phyloP scores from a whole-genome alignment of 257 asterid species.

The Parsonsia alboflavescens region DNA sequence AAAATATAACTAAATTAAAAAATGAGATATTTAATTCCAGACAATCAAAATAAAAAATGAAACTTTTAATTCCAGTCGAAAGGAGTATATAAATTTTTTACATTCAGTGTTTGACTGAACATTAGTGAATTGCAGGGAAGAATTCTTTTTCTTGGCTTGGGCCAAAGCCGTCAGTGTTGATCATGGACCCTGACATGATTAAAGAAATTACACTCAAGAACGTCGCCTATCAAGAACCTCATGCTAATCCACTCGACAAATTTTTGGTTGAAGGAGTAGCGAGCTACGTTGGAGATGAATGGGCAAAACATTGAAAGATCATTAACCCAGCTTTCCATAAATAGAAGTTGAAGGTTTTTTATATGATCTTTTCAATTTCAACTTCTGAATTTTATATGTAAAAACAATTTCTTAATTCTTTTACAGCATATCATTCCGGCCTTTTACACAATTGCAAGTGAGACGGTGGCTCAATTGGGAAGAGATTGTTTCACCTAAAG shows the following conservation, averaged over 20 bases:
- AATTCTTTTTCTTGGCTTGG: constrained; percentile 41
- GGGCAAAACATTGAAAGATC: constrained; percentile 4
- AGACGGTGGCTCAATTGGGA: not conserved
- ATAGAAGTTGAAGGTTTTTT: not conserved
- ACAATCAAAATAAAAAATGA: too few species aligned
- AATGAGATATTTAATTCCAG: too few species aligned
- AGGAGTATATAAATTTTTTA: too few species aligned
- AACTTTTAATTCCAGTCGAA: too few species aligned
- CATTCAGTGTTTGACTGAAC: too few species aligned
- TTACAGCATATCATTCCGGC: constrained; percentile 21
- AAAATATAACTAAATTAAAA: too few species aligned
- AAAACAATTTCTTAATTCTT: too few species aligned
- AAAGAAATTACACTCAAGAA: not conserved
- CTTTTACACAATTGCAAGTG: constrained; percentile 9
- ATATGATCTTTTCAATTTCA: too few species aligned
- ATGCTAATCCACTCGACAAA: not conserved
- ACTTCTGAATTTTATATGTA: too few species aligned
- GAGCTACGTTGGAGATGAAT: not conserved
- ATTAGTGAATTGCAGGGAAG: constrained; percentile 31
- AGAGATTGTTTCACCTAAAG: too few species aligned
- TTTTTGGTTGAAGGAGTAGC: not conserved
- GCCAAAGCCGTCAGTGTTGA: constrained; percentile 27
- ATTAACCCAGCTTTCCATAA: constrained; percentile 9
- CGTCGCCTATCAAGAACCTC: not conserved
- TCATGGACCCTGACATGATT: constrained; percentile 29